A percentile compares a stretch with the other conserved stretches of the same genome.
Evolutionary conservation across 148 eudicot genomes (phyloP).

Genomic region (Rhododendron simsii): DNA sequence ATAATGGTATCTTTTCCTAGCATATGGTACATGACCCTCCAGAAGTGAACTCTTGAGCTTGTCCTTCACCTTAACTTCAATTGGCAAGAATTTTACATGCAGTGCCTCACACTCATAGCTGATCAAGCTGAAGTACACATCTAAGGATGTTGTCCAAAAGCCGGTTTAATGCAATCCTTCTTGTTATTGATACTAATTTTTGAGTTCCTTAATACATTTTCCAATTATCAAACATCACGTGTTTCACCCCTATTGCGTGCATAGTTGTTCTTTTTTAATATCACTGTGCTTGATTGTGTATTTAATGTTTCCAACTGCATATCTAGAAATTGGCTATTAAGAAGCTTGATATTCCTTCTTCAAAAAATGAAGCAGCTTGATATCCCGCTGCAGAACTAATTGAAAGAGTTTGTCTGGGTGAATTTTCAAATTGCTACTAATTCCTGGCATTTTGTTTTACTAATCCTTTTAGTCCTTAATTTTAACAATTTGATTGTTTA

Average conservation of each 20-base stretch:
- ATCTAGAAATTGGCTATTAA: not conserved
- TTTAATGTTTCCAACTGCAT: not conserved
- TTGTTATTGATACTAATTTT: not conserved
- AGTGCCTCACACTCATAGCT: not conserved
- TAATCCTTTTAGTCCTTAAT: not conserved
- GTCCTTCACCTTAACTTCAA: not conserved
- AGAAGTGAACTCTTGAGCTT: not conserved
- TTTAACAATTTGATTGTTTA: not conserved
- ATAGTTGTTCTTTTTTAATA: not conserved
- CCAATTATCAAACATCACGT: not conserved
- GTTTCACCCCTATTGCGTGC: not conserved
- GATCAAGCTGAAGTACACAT: not conserved
- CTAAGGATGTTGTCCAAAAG: not conserved
- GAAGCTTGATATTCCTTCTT: not conserved
- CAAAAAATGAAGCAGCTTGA: not conserved
- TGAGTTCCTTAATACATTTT: not conserved
- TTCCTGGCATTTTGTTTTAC: not conserved
- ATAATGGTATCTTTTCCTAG: not conserved
- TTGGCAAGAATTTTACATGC: not conserved
- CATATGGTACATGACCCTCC: not conserved
- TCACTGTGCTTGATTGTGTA: not conserved
- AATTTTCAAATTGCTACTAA: not conserved
- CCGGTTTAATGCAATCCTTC: not conserved
- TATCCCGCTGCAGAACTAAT: not conserved
- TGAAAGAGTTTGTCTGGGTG: slow-evolving; percentile 1